These are phyloP conservation scores for Citrullus amarus DNA, from an alignment of 306 rosid genomes.

Conservation along the genomic window DNA sequence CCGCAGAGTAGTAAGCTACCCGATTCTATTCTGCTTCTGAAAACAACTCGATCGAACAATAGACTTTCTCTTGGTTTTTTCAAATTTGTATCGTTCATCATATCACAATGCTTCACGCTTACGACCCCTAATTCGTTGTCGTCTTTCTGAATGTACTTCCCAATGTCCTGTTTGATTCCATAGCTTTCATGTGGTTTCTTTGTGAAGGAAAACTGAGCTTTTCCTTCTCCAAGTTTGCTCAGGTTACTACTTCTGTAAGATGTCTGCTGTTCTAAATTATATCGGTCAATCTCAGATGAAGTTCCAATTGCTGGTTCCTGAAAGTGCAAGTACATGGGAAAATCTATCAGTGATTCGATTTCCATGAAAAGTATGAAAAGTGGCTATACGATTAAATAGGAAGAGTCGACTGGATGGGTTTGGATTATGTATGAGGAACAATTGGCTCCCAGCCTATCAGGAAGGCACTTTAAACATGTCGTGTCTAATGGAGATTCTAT, in stretches of 20 bases:
- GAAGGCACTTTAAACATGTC: no score
- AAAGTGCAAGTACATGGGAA: background rate
- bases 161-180: conserved; percentile 35
- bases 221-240: conserved; percentile 17
- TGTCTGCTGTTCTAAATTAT: conserved; percentile 14
- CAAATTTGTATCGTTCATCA: conserved; percentile 21
- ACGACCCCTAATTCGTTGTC: conserved; percentile 12
- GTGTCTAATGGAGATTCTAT: no score
- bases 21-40: conserved; percentile 48
- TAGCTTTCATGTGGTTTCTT: conserved; percentile 33
- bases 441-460: no score
- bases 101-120: conserved; percentile 29
- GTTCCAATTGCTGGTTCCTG: conserved; percentile 32
- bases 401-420: background rate
- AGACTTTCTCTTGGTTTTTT: conserved; percentile 39
- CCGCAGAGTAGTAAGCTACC: conserved; percentile 51
- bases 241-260: conserved; percentile 13
- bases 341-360: background rate
- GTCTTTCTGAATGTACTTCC: conserved; percentile 48
- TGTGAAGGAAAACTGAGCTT: conserved; percentile 46
- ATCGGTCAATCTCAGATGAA: conserved; percentile 10
- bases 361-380: background rate
- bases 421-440: background rate
- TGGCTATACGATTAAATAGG: background rate
- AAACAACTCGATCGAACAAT: conserved; percentile 33